Base-by-base conservation (phyloP, 164 flowering plant genomes). In the Stephania japonica region DNA sequence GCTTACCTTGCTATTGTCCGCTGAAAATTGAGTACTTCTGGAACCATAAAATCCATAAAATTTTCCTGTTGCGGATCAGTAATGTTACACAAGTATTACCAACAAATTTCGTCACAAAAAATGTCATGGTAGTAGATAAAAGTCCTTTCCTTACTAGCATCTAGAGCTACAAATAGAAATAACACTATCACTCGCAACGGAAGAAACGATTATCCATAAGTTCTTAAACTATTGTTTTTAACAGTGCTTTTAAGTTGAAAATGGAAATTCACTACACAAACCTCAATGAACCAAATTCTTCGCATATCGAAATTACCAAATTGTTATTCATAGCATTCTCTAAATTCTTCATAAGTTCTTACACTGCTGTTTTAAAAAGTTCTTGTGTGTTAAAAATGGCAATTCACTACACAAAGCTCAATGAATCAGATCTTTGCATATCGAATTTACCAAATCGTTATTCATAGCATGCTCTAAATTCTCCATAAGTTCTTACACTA, bases 41-140 rank as follows among this genome's bases (percentile, higher is more conserved):
- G 97, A 95, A 77, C 99, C 96, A 85, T 80, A 83, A 77, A 95
- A 93, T 50, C 99, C 98, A 81, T 83, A 91, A 72, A 93, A 92
- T 70, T 85, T 77, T 67, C 98, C 98, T 91, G 83, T 56, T 76
- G 1, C 71, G 77, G 50, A 32, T 11, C 38, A 42, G 70, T 16
- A 24, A 24, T 62, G 10, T 63, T 3, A 18, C 49, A 75, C 9
- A n/a, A 42, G 67, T 47, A 69, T 0, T 16, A 72, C 24, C n/a
- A 7, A 75, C 69, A 27, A 62, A 56, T 3, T n/a, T 41, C 19
- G n/a, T 8, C 7, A 25, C 16, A 19, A 69, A 68, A 32, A 2
- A 41, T 38, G 13, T 6, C 19, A 14, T 69, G 62, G 8, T 59
- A 56, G 62, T 1, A 5, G 64, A 56, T 18, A 23, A 18, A 56